A percentile compares a stretch with the other conserved stretches of the same genome.
Evolutionary conservation across 345 rosid species (phyloP).

Genomic region (Draba incana): DNA sequence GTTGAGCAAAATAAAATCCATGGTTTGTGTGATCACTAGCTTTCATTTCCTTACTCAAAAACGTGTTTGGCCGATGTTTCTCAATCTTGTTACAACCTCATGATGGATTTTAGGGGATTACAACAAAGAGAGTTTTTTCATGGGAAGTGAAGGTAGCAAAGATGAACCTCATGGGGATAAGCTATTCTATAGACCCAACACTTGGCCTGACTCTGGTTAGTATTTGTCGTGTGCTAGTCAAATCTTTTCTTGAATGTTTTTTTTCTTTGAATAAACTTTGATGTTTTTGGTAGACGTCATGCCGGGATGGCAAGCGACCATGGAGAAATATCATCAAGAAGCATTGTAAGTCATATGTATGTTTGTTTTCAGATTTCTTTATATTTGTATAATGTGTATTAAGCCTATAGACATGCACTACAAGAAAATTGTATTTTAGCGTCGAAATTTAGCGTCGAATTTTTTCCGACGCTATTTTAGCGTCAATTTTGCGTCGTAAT

Average conservation of each 20-base stretch:
- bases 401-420: no score
- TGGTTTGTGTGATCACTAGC: not conserved
- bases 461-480: no score
- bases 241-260: constrained; percentile 10
- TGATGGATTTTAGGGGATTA: constrained; percentile 63
- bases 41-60: not conserved
- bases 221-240: not conserved
- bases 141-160: constrained; percentile 65
- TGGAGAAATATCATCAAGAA: constrained; percentile 29
- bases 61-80: not conserved
- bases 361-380: not conserved
- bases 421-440: no score
- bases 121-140: constrained; percentile 80
- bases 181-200: constrained; percentile 76
- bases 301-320: constrained; percentile 24
- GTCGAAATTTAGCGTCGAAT: no score
- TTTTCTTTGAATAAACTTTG: not conserved
- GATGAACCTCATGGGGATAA: constrained; percentile 57
- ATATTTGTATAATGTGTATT: not conserved
- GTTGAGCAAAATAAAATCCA: constrained; percentile 51
- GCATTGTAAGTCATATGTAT: constrained; percentile 56
- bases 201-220: constrained; percentile 73
- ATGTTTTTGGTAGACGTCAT: constrained; percentile 35
- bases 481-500: no score
- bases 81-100: not conserved